Evolutionary conservation across 768 basidiomycete genomes (phyloP).

Genomic region (Calocera viscosa): DNA sequence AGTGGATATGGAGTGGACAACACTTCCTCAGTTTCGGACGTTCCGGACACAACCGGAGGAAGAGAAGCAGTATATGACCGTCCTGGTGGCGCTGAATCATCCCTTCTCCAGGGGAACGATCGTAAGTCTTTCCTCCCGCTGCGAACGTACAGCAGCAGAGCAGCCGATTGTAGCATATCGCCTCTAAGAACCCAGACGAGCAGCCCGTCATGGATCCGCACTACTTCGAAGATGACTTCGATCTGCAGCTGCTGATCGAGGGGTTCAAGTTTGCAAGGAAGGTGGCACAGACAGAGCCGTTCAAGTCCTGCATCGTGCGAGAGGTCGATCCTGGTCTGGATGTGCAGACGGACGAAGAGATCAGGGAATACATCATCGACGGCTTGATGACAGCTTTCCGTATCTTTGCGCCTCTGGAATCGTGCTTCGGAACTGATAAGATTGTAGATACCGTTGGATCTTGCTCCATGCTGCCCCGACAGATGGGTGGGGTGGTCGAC

Average conservation of each 20-base stretch:
- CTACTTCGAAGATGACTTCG: conserved; percentile 34
- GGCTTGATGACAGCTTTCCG: conserved; percentile 20
- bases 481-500: conserved; percentile 52
- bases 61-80: conserved; percentile 34
- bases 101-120: conserved; percentile 40
- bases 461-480: conserved; percentile 51
- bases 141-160: neutral
- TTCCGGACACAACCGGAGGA: conserved; percentile 27
- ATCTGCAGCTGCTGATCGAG: conserved; percentile 30
- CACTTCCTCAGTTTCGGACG: neutral
- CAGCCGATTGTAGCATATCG: conserved; percentile 15
- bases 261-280: conserved; percentile 25
- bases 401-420: conserved; percentile 10
- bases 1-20: conserved; percentile 18
- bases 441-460: conserved; percentile 38
- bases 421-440: neutral
- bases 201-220: conserved; percentile 33
- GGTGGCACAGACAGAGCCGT: conserved; percentile 23
- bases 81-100: conserved; percentile 33
- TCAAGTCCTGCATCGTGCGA: conserved; percentile 23
- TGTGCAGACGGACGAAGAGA: conserved; percentile 27
- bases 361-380: conserved; percentile 25
- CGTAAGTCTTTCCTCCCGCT: conserved; percentile 24
- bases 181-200: conserved; percentile 27
- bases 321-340: conserved; percentile 30